Evolutionary conservation across 139 green algal genomes (phyloP), one percentile per base, ranked within the genome.

Genomic region (Raphidocelis subcapitata): DNA sequence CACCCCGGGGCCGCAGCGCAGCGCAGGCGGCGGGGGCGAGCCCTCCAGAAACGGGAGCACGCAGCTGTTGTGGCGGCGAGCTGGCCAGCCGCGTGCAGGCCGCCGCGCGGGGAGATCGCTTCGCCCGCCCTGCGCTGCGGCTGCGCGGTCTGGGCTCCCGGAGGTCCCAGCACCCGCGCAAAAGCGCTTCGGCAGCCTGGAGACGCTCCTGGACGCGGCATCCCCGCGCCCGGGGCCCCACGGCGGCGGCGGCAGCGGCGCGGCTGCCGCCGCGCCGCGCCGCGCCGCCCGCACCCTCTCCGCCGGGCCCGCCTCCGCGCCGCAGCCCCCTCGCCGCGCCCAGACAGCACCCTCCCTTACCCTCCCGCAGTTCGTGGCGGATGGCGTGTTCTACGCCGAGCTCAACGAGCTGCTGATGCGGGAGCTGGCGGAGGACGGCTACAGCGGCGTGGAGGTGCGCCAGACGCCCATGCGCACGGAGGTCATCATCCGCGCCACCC

Each of bases 381-480:
- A 99, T 71, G 96, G 96, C 79, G 96, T 99, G 24, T 99, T 99
- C 84, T 99, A 97, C 82, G 96, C 96, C 67, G 96, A 99, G 91
- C 91, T 99, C 21, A 99, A 99, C 68, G 96, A 99, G 91, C 84
- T 99, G 36, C 86, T 99, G 26, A 98, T 91, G 37, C 80, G 94
- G 18, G 95, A 99, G 87, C 89, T 99, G 36, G 93, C 93, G 29
- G 90, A 97, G 86, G 91, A 97, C 86, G 95, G 96, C 41, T 99
- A 99, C 94, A 96, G 91, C 72, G 96, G 96, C 49, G 96, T 99
- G 75, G 96, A 99, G 83, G 96, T 99, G 44, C 92, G 96, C 59
- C 89, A 97, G 31, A 99, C 95, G 33, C 96, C 96, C 66, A 88
- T 99, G 89, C 86, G 93, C 73, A 99, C 95, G 37, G 96, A 99